Base-by-base conservation (phyloP, 1,139 yeast genomes). In the Suhomyces terraborum region DNA sequence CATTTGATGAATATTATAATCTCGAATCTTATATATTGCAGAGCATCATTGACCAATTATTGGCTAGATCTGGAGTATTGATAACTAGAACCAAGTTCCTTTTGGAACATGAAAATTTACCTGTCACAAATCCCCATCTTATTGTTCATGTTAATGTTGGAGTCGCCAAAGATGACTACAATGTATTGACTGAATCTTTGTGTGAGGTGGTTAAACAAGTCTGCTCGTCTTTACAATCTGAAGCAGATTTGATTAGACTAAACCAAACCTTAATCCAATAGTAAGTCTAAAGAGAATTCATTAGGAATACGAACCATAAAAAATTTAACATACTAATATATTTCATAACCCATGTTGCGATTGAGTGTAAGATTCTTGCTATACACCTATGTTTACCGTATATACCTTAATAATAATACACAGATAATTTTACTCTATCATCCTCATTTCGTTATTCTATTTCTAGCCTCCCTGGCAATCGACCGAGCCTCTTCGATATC, bases 401-500 rank as follows among this genome's bases (percentile, higher is more conserved):
- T 8, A 27, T 7, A 17, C 19, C 14, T 6, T 16, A 16, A 16
- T 27, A 14, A 20, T 30, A 30, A 30, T 30, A 30, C 22, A 30
- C 22, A 28, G 9, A 16, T 27, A 27, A n/a, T 24, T 24, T 24
- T 16, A 19, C 13, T 19, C 18, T 12, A 12, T 14, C 13, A 9
- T 14, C 3, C 9, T 23, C 38, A 49, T 35, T 47, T 52, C 47
- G 53, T 44, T 71, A 71, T 70, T 46, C 77, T 58, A 48, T 67
- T 73, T 41, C 77, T 59, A 10, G 87, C 84, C 50, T 86, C 95
- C 50, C 94, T 72, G 0, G 93, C 88, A 35, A 91, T 84, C 0
- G 85, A 76, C 37, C 96, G 67, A 0, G 96, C 97, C 56, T 89
- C 97, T 56, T 88, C 96, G 25, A 88, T 79, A 54, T 88, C 96